Evolutionary conservation across 345 rosid species (phyloP), one percentile per base, ranked within the genome.

Genomic region (Salix arbutifolia): DNA sequence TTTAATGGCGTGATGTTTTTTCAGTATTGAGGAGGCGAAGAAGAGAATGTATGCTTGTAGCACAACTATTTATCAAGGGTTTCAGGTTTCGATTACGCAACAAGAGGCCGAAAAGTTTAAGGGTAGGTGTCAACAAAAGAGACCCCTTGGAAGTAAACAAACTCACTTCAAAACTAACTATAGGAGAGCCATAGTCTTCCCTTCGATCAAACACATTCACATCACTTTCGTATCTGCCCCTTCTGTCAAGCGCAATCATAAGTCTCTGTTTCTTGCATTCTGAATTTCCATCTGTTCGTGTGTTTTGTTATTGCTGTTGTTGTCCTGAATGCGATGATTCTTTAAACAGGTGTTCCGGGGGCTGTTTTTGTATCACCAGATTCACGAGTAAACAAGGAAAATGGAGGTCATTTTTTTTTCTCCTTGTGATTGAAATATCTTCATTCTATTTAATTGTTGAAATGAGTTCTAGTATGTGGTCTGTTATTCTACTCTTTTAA

Each of bases 71-170:
- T 96, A 92, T 79, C 81, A 92, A 71, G 99, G 99, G 4, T 96
- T 96, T 89, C 99, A 96, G 78, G 99, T 94, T 42, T 38, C 91
- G 65, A 92, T 96, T 97, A 87, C 97, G 2, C 95, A 96, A 73
- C 89, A 89, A 69, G 94, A 94, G 81, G 90, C 97, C 1, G 91
- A 91, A 77, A 90, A 88, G 76, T 96, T 96, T 68, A 74, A 77
- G 68, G 91, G 99, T 71, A 4, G 44, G 65, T 21, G 10, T 13
- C 12, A 40, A 12, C 44, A 9, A 40, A 40, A 11, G 44, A 10
- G 44, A 10, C 4, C 44, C 4, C 12, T 40, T 10, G 44, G 12
- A 40, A 2, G 44, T 40, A 40, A 2, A 40, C 44, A 10, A 40
- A 40, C 12, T 40, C 44, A 40, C 44, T 10, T 40, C 13, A 40